Conservation (phyloP, 192 early-diverging fungal genomes). For the Coemansia erecta region DNA sequence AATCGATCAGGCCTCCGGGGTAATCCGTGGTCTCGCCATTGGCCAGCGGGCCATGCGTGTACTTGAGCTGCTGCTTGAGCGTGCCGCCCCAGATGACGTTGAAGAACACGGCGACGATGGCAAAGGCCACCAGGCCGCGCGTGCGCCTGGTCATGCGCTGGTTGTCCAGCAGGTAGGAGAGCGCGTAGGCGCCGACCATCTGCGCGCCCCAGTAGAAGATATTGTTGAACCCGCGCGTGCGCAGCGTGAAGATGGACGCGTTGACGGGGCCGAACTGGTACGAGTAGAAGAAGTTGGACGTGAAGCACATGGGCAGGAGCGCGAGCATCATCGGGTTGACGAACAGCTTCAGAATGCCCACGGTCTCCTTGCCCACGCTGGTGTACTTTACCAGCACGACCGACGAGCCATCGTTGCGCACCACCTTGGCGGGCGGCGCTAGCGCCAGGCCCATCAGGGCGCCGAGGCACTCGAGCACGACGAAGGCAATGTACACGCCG, state of each 20-base stretch:
- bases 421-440: conserved; percentile 62
- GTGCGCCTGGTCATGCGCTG: conserved; percentile 53
- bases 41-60: conserved; percentile 21
- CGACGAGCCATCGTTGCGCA: conserved; percentile 65
- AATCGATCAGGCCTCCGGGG: conserved; percentile 48
- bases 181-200: conserved; percentile 66
- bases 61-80: conserved; percentile 63
- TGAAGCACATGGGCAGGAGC: conserved; percentile 72
- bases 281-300: conserved; percentile 86
- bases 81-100: conserved; percentile 65
- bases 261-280: conserved; percentile 78
- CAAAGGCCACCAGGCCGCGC: conserved; percentile 65
- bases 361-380: conserved; percentile 57
- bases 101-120: conserved; percentile 50
- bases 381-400: conserved; percentile 71
- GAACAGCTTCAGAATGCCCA: conserved; percentile 58
- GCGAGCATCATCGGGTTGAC: conserved; percentile 62
- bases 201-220: conserved; percentile 80
- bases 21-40: conserved; percentile 8
- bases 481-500: conserved; percentile 78
- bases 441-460: conserved; percentile 60
- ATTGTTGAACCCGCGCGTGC: conserved; percentile 78
- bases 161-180: conserved; percentile 70
- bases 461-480: conserved; percentile 73
- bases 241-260: conserved; percentile 67